These are phyloP conservation scores for Aspergillus fructus DNA, from an alignment of 2,329 filamentous ascomycete genomes.

Conservation along the genomic window DNA sequence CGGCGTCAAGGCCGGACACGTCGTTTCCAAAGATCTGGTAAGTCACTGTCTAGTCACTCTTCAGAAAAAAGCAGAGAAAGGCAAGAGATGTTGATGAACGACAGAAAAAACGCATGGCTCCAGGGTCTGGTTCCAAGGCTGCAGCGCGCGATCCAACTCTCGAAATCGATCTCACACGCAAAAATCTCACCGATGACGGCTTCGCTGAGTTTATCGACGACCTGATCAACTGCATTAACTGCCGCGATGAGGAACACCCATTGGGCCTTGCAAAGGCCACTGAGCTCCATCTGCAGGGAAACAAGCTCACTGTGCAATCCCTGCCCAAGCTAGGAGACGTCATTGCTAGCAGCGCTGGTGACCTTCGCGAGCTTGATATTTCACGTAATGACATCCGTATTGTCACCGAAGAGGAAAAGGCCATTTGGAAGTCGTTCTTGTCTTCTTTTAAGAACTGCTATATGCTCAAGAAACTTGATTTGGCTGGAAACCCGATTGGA, in stretches of 20 bases:
- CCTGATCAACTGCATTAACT: slow-evolving; percentile 40
- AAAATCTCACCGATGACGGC: slow-evolving; percentile 48
- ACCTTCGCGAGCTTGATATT: slow-evolving; percentile 49
- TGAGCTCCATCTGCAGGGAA: slow-evolving; percentile 48
- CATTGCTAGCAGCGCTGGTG: slow-evolving; percentile 42
- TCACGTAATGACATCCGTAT: slow-evolving; percentile 48
- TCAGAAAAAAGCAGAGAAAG: not conserved
- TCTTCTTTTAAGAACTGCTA: slow-evolving; percentile 44
- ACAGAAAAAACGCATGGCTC: slow-evolving; percentile 38
- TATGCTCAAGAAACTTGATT: slow-evolving; percentile 45
- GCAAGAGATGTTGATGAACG: not conserved
- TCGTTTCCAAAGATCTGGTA: slow-evolving; percentile 47
- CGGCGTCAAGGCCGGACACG: slow-evolving; percentile 47
- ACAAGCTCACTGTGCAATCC: slow-evolving; percentile 43
- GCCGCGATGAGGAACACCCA: slow-evolving; percentile 29
- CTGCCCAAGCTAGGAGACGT: slow-evolving; percentile 43
- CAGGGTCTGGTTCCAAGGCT: slow-evolving; percentile 26
- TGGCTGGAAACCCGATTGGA: slow-evolving; percentile 47
- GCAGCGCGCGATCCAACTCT: slow-evolving; percentile 36
- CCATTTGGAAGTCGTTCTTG: slow-evolving; percentile 46
- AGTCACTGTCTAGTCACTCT: slow-evolving; percentile 4
- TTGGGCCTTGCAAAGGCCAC: slow-evolving; percentile 40
- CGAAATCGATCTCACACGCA: slow-evolving; percentile 48
- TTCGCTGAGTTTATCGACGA: slow-evolving; percentile 44
- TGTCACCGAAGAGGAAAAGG: slow-evolving; percentile 33